Evolutionary conservation across 495 filamentous ascomycete genomes (phyloP), one percentile per base, ranked within the genome.

Genomic region (Hypoxylon fuscum): DNA sequence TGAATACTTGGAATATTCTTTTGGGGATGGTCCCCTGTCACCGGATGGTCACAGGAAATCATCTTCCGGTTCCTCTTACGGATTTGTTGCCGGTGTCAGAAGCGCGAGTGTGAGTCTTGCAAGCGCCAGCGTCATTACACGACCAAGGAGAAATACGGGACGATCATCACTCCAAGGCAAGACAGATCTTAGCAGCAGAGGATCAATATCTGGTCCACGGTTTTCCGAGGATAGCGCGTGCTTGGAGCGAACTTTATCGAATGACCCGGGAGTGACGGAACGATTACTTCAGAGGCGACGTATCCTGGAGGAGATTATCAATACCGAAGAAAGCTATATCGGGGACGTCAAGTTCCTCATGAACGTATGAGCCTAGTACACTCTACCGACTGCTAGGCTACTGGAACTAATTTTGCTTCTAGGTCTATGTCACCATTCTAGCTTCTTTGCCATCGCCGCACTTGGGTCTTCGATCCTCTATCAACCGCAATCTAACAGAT

Each of bases 291-390:
- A 92, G 64, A 83, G 95, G 47, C 87, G 90, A 8, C 85, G 85
- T 53, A 86, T 93, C 15, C 70, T 98, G 35, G 90, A 91, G 62
- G 95, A 98, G 72, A 76, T 98, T 15, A 81, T 97, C 48, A 82
- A 73, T 38, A 94, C 92, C 0, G 95, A 98, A 73, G 89, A 93
- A 68, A 87, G 90, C 63, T 98, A 98, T 75, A 84, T 97, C 52
- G 85, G 85, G 14, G 94, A 96, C 59, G 73, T 98, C 48, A 91
- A 90, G 66, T 89, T 93, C 46, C 78, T 98, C 54, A 85, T 89
- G 65, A 91, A 93, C 70, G 95, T 96, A 58, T 34, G 77, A 67
- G 82, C 76, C 25, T 0, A 35, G 11, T 21, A 14, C 18, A 15
- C 17, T 50, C 0, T 29, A 17, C 21, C 4, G 38, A 21, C 29